phyloP scores from a whole-genome alignment of 768 basidiomycete genomes.

The Suillus brevipes region DNA sequence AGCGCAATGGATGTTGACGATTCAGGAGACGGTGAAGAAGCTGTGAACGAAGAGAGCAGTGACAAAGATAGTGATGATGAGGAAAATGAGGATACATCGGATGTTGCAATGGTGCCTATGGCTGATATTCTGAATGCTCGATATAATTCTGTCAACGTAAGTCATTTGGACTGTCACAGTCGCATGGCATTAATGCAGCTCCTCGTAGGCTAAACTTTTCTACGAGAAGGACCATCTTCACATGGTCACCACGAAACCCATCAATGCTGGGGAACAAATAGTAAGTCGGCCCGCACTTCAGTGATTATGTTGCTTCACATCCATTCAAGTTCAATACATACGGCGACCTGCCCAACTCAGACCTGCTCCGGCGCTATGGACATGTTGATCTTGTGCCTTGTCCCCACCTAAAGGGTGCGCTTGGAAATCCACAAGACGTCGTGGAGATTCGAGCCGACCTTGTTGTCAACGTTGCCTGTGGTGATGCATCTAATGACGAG shows the following conservation, averaged over 20 bases:
- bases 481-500: constrained; percentile 8
- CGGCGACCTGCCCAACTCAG: constrained; percentile 88
- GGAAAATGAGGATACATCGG: constrained; percentile 54
- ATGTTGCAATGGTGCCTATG: constrained; percentile 91
- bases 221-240: constrained; percentile 69
- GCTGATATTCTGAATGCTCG: constrained; percentile 96
- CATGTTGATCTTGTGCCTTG: constrained; percentile 80
- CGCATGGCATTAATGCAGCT: constrained; percentile 8
- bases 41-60: constrained; percentile 37
- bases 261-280: constrained; percentile 83
- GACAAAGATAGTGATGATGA: constrained; percentile 47
- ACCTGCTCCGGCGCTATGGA: constrained; percentile 91
- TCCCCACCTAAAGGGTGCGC: constrained; percentile 31
- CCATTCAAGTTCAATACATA: constrained; percentile 87
- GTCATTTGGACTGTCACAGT: constrained; percentile 20
- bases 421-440: constrained; percentile 79
- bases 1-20: constrained; percentile 36
- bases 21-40: constrained; percentile 13
- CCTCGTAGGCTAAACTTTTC: constrained; percentile 75
- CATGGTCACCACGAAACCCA: constrained; percentile 79
- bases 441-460: constrained; percentile 77
- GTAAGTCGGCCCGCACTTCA: constrained; percentile 44
- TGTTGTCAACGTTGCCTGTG: constrained; percentile 45
- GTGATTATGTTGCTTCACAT: not conserved
- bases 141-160: constrained; percentile 80